A percentile compares a stretch with the other conserved stretches of the same genome.
phyloP scores from a whole-genome alignment of 192 early-diverging fungal species.

The Coemansia sp. region DNA sequence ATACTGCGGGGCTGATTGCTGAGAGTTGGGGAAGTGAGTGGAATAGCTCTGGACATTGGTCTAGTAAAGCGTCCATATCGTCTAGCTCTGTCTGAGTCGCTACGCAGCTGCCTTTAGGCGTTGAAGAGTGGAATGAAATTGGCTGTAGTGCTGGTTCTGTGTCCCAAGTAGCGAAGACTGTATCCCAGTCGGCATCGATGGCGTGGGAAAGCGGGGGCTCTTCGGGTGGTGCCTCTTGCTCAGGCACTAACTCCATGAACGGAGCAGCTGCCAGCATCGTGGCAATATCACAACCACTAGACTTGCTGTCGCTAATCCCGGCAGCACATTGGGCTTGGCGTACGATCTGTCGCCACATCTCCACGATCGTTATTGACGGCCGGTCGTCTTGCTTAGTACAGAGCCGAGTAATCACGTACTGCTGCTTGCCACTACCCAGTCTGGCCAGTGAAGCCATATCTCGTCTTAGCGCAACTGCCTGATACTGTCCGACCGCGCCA shows the following conservation, averaged over 20 bases:
- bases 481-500: not conserved
- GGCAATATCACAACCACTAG: not conserved
- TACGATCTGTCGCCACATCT: conserved; percentile 11
- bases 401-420: not conserved
- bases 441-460: not conserved
- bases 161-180: not conserved
- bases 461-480: not conserved
- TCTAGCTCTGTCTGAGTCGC: not conserved
- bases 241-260: not conserved
- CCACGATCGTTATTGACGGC: not conserved
- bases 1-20: not conserved
- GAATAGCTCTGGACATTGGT: conserved; percentile 27
- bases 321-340: not conserved
- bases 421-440: not conserved
- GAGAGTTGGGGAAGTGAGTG: conserved; percentile 3
- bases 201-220: not conserved
- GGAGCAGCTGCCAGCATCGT: not conserved
- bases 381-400: not conserved
- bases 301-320: not conserved
- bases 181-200: not conserved
- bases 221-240: not conserved
- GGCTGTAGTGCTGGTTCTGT: not conserved
- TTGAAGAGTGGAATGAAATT: not conserved
- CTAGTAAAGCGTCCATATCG: conserved; percentile 17
- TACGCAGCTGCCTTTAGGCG: not conserved